phyloP scores from a whole-genome alignment of 2,329 filamentous ascomycete genomes.

The Aspergillus sp. region DNA sequence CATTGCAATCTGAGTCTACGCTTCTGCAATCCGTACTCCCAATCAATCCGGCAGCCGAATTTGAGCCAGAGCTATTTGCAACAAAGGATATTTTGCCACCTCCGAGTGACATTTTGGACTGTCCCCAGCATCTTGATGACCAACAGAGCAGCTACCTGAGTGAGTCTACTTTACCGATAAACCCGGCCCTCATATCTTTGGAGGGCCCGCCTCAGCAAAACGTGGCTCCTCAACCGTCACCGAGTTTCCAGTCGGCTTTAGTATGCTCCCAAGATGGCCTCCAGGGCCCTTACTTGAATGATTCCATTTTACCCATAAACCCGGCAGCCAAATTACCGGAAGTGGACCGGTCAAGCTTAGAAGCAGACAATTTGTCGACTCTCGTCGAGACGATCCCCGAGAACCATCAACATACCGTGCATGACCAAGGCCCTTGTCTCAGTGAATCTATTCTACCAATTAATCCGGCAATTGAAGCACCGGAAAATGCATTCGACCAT shows the following conservation, averaged over 20 bases:
- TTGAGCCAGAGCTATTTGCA: slow-evolving; percentile 4
- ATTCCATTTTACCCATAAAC: not conserved
- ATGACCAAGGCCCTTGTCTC: slow-evolving; percentile 12
- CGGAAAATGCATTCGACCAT: not conserved
- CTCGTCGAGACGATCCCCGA: not conserved
- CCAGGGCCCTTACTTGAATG: slow-evolving; percentile 13
- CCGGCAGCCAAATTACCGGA: not conserved
- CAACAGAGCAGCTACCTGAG: not conserved
- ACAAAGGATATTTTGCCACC: not conserved
- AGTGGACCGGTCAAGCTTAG: not conserved
- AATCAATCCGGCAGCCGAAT: slow-evolving; percentile 30
- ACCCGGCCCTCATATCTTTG: not conserved
- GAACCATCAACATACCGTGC: not conserved
- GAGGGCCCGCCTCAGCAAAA: not conserved
- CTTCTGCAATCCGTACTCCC: slow-evolving; percentile 33
- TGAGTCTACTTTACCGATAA: not conserved
- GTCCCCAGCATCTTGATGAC: not conserved
- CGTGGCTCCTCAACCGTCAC: slow-evolving; percentile 11
- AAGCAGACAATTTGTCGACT: not conserved
- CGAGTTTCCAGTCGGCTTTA: slow-evolving; percentile 13
- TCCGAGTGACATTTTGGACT: not conserved
- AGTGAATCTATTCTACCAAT: slow-evolving; percentile 1
- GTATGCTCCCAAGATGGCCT: slow-evolving; percentile 9
- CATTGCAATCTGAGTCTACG: slow-evolving; percentile 19
- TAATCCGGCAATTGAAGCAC: not conserved